Evolutionary conservation across 805 yeast genomes (phyloP).

Genomic region (Candida anglica): DNA sequence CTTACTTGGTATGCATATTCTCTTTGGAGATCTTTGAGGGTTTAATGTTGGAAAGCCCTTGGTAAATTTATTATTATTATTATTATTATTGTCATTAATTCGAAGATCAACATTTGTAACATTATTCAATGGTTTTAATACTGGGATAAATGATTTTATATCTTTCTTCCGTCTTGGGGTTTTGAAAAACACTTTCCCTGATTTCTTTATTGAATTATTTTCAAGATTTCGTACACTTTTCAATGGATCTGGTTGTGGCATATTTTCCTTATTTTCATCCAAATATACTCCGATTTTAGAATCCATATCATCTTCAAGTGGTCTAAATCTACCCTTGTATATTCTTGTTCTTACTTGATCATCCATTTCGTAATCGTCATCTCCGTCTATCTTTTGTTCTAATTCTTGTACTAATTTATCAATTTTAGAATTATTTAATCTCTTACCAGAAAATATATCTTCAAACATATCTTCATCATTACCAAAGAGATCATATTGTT

Average conservation of each 20-base stretch:
- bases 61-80: neutral
- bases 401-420: slow-evolving; percentile 33
- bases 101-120: slow-evolving; percentile 11
- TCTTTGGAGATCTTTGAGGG: slow-evolving; percentile 32
- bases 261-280: slow-evolving; percentile 30
- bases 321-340: slow-evolving; percentile 29
- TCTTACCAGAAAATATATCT: slow-evolving; percentile 13
- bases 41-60: slow-evolving; percentile 1
- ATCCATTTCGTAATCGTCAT: slow-evolving; percentile 26
- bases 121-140: slow-evolving; percentile 22
- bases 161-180: slow-evolving; percentile 11
- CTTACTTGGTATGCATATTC: slow-evolving; percentile 41
- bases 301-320: slow-evolving; percentile 25
- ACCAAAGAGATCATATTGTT: slow-evolving; percentile 5
- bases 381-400: slow-evolving; percentile 21
- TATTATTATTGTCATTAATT: neutral
- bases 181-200: slow-evolving; percentile 15
- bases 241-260: slow-evolving; percentile 21
- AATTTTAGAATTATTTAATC: slow-evolving; percentile 32
- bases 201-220: slow-evolving; percentile 14
- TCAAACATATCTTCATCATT: slow-evolving; percentile 7
- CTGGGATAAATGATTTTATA: slow-evolving; percentile 17
- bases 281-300: slow-evolving; percentile 22
- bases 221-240: slow-evolving; percentile 12
- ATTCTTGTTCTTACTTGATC: slow-evolving; percentile 32